phyloP scores from a whole-genome alignment of 192 early-diverging fungal species.

The Irineochytrium annulatum region DNA sequence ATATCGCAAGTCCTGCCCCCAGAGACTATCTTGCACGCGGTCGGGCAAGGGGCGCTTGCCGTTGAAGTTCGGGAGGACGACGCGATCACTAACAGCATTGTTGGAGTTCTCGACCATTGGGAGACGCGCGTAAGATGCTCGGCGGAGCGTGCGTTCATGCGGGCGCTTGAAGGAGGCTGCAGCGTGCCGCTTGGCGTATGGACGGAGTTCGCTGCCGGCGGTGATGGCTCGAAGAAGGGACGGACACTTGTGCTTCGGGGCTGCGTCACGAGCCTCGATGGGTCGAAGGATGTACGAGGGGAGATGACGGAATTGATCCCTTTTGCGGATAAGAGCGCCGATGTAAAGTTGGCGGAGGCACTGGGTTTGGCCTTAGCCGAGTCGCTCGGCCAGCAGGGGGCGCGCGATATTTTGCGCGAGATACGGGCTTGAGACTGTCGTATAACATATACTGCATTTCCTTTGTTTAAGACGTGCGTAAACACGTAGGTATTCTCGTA shows the following conservation, averaged over 20 bases:
- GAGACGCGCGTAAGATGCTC: slow-evolving; percentile 63
- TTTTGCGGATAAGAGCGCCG: neutral
- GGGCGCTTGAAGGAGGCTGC: slow-evolving; percentile 87
- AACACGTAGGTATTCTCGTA: too few relatives aligned
- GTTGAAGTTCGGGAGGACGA: slow-evolving; percentile 78
- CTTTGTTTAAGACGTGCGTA: too few relatives aligned
- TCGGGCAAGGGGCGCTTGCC: slow-evolving; percentile 88
- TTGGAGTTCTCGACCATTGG: slow-evolving; percentile 64
- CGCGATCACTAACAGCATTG: slow-evolving; percentile 33
- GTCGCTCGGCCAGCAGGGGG: slow-evolving; percentile 49
- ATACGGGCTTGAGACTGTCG: slow-evolving; percentile 43
- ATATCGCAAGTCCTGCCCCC: slow-evolving; percentile 67
- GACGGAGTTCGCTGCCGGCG: slow-evolving; percentile 22
- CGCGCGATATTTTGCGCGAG: slow-evolving; percentile 45
- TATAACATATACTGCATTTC: too few relatives aligned
- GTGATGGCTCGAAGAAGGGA: slow-evolving; percentile 1
- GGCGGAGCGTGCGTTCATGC: slow-evolving; percentile 84
- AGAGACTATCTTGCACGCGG: slow-evolving; percentile 72
- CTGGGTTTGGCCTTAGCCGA: slow-evolving; percentile 47
- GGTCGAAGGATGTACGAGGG: slow-evolving; percentile 56
- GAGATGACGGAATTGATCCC: slow-evolving; percentile 26
- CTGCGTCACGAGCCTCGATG: slow-evolving; percentile 75
- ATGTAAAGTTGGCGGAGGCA: slow-evolving; percentile 25
- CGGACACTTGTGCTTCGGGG: slow-evolving; percentile 52
- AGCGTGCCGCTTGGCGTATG: slow-evolving; percentile 88